Percentiles rank a stretch among this genome's conserved stretches.
These are phyloP conservation scores for Dactylellina parvicollis DNA, from an alignment of 2,329 filamentous ascomycete species.

Conservation along the genomic window DNA sequence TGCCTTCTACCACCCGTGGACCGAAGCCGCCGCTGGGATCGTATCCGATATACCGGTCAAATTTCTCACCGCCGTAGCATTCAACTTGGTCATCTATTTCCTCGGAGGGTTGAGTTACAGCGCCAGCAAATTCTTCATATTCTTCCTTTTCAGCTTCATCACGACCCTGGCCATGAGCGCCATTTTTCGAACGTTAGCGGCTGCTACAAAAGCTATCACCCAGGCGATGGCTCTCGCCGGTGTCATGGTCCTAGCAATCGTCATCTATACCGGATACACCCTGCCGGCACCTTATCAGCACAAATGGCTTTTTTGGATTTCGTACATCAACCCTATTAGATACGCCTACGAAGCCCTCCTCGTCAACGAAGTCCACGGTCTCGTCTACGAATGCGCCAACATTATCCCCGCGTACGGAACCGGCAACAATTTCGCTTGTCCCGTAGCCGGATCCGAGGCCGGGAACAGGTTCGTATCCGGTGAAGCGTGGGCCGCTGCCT, in stretches of 20 bases:
- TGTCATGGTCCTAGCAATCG: conserved; percentile 71
- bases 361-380: conserved; percentile 70
- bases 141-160: conserved; percentile 71
- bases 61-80: conserved; percentile 65
- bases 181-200: conserved; percentile 74
- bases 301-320: conserved; percentile 41
- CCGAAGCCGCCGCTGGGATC: conserved; percentile 68
- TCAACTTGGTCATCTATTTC: conserved; percentile 71
- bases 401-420: conserved; percentile 66
- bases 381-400: conserved; percentile 69
- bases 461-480: conserved; percentile 68
- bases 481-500: conserved; percentile 67
- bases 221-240: conserved; percentile 72
- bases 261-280: conserved; percentile 66
- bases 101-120: conserved; percentile 63
- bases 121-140: conserved; percentile 71
- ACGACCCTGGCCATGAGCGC: conserved; percentile 71
- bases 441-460: conserved; percentile 68
- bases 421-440: conserved; percentile 61
- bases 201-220: conserved; percentile 73
- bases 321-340: conserved; percentile 71
- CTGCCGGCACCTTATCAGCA: conserved; percentile 61
- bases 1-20: conserved; percentile 65
- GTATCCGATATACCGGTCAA: conserved; percentile 70
- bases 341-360: conserved; percentile 73